Conservation (phyloP, 192 early-diverging fungal species). For the Lobosporangium transversale region DNA sequence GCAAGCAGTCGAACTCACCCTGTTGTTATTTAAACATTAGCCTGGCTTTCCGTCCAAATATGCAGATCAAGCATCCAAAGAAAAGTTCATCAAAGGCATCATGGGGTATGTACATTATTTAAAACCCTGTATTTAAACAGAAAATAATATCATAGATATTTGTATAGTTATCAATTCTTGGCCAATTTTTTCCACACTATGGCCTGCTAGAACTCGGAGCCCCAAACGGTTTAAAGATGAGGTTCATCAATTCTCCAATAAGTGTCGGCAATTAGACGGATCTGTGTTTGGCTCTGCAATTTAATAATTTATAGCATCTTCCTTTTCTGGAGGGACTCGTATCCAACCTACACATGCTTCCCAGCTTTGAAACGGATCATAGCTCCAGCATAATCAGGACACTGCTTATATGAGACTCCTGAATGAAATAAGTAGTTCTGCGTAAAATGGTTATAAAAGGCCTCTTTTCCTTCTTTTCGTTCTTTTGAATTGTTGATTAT, state of each 20-base stretch:
- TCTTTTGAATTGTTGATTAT: too few relatives aligned
- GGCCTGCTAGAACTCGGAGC: constrained; percentile 59
- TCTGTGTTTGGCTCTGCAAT: constrained; percentile 54
- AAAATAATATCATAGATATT: not conserved
- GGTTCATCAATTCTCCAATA: constrained; percentile 55
- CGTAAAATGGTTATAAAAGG: too few relatives aligned
- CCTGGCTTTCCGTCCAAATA: constrained; percentile 62
- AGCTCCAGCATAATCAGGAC: too few relatives aligned
- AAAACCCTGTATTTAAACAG: not conserved
- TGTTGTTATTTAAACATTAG: constrained; percentile 26
- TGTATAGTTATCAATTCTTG: not conserved
- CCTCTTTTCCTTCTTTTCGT: too few relatives aligned
- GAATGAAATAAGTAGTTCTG: too few relatives aligned
- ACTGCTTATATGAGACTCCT: too few relatives aligned
- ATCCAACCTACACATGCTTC: too few relatives aligned
- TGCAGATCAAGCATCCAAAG: constrained; percentile 56
- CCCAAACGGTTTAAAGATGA: constrained; percentile 58
- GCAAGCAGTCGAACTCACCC: not conserved
- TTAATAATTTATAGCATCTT: not conserved
- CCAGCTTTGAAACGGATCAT: too few relatives aligned
- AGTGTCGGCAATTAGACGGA: constrained; percentile 58
- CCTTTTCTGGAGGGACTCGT: too few relatives aligned
- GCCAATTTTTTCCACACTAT: too few relatives aligned
- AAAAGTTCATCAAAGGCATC: constrained; percentile 61
- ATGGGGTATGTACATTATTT: constrained; percentile 53